phyloP scores from a whole-genome alignment of 495 filamentous ascomycete species.

The Penicillium chermesinum region DNA sequence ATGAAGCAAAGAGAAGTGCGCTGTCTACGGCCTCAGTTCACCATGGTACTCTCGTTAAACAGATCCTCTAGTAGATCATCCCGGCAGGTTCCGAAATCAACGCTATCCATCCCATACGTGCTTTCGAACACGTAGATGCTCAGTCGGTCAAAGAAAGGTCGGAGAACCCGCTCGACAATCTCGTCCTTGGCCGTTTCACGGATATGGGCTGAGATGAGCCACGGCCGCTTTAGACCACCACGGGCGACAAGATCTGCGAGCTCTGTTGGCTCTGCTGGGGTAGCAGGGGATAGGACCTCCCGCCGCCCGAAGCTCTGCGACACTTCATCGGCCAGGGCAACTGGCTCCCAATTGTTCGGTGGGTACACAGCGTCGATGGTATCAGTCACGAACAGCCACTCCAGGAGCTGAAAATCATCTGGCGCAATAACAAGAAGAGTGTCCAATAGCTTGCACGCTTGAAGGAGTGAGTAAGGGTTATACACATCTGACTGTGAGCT shows the following conservation, averaged over 20 bases:
- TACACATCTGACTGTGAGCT: constrained; percentile 71
- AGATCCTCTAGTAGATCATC: constrained; percentile 70
- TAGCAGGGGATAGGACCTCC: constrained; percentile 32
- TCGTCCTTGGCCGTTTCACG: constrained; percentile 58
- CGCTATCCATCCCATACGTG: constrained; percentile 74
- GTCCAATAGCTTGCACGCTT: constrained; percentile 90
- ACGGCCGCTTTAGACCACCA: constrained; percentile 31
- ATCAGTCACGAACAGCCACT: constrained; percentile 96
- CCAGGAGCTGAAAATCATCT: constrained; percentile 91
- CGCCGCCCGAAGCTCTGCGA: constrained; percentile 66
- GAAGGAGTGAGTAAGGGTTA: constrained; percentile 67
- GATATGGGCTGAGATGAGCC: constrained; percentile 41
- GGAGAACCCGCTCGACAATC: constrained; percentile 66
- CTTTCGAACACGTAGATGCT: constrained; percentile 90
- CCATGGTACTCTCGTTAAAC: constrained; percentile 68
- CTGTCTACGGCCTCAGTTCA: constrained; percentile 19
- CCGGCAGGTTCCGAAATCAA: constrained; percentile 65
- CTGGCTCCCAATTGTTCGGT: constrained; percentile 62
- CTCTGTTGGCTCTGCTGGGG: constrained; percentile 31
- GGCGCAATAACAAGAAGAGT: constrained; percentile 75
- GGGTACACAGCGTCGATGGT: constrained; percentile 95
- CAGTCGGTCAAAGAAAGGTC: constrained; percentile 85
- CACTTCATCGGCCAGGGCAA: constrained; percentile 80
- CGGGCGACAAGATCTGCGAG: constrained; percentile 24
- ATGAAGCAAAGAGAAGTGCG: not conserved